Percentiles rank a stretch among this genome's conserved stretches.
phyloP scores from a whole-genome alignment of 805 yeast species.

The Candida suzukii region DNA sequence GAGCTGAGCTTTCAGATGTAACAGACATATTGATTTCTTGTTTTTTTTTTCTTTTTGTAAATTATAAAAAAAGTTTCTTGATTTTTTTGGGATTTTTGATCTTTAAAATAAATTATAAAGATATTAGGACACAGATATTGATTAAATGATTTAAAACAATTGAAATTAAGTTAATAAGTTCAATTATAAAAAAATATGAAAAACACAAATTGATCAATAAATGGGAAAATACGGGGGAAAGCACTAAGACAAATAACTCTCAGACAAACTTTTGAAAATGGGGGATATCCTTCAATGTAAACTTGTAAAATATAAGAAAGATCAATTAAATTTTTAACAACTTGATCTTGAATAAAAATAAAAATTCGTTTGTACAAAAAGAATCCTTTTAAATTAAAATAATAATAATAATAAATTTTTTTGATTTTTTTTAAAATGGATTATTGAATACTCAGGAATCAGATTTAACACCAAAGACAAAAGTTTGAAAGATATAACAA shows the following conservation, averaged over 20 bases:
- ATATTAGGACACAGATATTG: neutral
- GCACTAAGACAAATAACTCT: neutral
- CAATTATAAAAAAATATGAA: neutral
- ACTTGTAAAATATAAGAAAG: neutral
- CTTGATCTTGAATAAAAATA: neutral
- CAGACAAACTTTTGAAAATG: conserved; percentile 20
- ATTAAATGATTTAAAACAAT: conserved; percentile 6
- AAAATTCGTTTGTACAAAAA: too few relatives aligned
- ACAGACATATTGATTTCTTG: neutral
- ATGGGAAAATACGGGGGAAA: conserved; percentile 4
- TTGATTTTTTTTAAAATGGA: neutral
- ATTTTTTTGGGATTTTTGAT: neutral
- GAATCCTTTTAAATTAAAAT: too few relatives aligned
- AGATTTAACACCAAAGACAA: conserved; percentile 20
- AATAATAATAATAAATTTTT: neutral
- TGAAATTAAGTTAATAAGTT: conserved; percentile 3
- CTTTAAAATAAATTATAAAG: neutral
- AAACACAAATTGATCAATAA: too few relatives aligned
- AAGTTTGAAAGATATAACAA: conserved; percentile 11
- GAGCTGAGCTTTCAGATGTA: conserved; percentile 3
- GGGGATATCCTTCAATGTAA: conserved; percentile 30
- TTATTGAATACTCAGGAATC: conserved; percentile 17
- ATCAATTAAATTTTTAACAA: neutral
- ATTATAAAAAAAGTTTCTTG: neutral
- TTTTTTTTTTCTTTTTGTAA: neutral